phyloP scores from a whole-genome alignment of 2,329 filamentous ascomycete genomes.

The Penicillium corylophilum region DNA sequence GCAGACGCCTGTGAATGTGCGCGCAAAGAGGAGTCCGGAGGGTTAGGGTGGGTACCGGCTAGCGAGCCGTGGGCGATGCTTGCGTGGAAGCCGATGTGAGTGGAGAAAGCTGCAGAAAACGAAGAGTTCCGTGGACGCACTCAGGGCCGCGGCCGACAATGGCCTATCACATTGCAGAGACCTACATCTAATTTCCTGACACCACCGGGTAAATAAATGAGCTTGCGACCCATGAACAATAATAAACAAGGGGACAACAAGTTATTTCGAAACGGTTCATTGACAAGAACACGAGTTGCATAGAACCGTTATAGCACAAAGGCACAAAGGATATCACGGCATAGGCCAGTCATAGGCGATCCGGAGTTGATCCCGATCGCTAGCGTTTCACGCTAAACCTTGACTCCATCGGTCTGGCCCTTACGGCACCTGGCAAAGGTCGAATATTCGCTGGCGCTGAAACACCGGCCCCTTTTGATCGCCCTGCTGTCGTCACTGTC shows the following conservation, averaged over 20 bases:
- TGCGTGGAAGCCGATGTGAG: not conserved
- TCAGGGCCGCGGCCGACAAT: not conserved
- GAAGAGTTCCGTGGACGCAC: not conserved
- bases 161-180: not conserved
- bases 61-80: not conserved
- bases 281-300: not conserved
- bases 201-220: not conserved
- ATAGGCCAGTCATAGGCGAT: constrained; percentile 3
- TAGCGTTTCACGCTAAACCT: constrained; percentile 5
- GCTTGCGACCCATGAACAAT: not conserved
- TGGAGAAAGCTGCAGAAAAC: not conserved
- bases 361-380: constrained; percentile 4
- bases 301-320: not conserved
- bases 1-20: not conserved
- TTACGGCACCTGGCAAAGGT: not conserved
- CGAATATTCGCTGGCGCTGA: not conserved
- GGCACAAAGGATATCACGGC: not conserved
- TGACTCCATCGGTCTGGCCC: not conserved
- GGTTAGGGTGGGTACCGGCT: not conserved
- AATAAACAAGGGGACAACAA: too few species aligned
- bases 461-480: not conserved
- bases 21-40: not conserved
- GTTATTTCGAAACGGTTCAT: too few species aligned
- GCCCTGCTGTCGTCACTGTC: not conserved
- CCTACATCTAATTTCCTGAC: not conserved